Evolutionary conservation across 306 rosid genomes (phyloP).

Genomic region (Acacia confusa): DNA sequence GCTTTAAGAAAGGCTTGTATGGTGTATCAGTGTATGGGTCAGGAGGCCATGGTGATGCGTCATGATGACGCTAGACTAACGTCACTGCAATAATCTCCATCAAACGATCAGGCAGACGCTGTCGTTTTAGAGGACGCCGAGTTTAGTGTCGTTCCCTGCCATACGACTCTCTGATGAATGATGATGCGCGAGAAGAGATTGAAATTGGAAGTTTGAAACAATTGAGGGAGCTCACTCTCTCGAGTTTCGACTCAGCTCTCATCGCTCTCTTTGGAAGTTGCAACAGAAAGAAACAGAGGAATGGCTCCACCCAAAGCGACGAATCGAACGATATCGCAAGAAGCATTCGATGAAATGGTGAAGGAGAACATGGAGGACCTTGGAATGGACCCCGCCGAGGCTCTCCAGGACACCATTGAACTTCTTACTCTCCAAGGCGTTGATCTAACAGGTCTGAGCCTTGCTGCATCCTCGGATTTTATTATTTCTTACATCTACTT

Average conservation of each 20-base stretch:
- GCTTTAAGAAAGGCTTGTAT: background rate
- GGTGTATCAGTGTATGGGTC: background rate
- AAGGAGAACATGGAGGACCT: conserved; percentile 87
- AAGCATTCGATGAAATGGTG: conserved; percentile 83
- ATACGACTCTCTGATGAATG: background rate
- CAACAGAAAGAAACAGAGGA: background rate
- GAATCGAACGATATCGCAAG: conserved; percentile 78
- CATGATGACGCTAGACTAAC: background rate
- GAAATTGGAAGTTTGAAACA: background rate
- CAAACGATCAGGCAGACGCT: background rate
- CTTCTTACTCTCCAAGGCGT: conserved; percentile 91
- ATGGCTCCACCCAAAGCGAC: conserved; percentile 68
- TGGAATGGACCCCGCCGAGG: conserved; percentile 87
- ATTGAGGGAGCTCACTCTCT: background rate
- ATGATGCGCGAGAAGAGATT: background rate
- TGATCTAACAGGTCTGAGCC: conserved; percentile 71
- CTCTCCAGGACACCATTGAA: conserved; percentile 85
- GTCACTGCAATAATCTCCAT: background rate
- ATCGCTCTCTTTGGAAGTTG: background rate
- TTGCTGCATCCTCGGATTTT: background rate
- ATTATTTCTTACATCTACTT: background rate
- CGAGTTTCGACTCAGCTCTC: background rate
- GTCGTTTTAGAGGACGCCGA: background rate
- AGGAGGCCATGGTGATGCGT: background rate
- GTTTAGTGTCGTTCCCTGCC: background rate